Percentiles rank a stretch among this genome's conserved stretches.
Evolutionary conservation across 2,329 filamentous ascomycete genomes (phyloP).

Genomic region (Apiospora malaysiana): DNA sequence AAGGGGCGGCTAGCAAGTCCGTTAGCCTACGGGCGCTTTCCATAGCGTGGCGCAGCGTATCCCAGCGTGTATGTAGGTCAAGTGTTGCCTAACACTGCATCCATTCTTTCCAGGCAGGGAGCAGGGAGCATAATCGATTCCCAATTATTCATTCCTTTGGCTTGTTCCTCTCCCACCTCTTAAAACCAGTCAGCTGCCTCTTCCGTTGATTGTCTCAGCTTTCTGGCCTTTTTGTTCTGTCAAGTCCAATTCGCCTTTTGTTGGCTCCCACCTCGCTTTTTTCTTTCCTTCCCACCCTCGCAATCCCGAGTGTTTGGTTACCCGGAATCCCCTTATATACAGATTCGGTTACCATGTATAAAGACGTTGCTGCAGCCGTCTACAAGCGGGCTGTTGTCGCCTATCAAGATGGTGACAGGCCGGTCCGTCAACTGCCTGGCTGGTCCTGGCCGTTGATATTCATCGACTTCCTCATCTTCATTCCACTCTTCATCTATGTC

Average conservation of each 20-base stretch:
- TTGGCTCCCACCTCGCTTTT: background rate
- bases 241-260: background rate
- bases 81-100: background rate
- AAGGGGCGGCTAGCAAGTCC: background rate
- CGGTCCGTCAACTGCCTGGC: conserved; percentile 42
- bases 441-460: conserved; percentile 49
- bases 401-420: conserved; percentile 28
- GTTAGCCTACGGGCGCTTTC: background rate
- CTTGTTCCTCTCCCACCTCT: background rate
- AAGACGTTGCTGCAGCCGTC: conserved; percentile 40
- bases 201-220: conserved; percentile 12
- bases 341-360: conserved; percentile 37
- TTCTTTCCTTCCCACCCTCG: background rate
- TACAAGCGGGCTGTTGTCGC: conserved; percentile 42
- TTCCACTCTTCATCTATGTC: conserved; percentile 51
- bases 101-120: background rate
- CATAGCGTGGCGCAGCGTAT: background rate
- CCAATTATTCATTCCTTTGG: conserved; percentile 7
- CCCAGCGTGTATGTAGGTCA: background rate
- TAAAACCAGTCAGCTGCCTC: conserved; percentile 8
- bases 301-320: background rate
- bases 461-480: conserved; percentile 49
- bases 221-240: conserved; percentile 2
- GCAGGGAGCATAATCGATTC: background rate
- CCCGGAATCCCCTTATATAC: background rate